Base-by-base conservation (phyloP, 1,284 basidiomycete genomes). In the Xerocomus minutiporus region DNA sequence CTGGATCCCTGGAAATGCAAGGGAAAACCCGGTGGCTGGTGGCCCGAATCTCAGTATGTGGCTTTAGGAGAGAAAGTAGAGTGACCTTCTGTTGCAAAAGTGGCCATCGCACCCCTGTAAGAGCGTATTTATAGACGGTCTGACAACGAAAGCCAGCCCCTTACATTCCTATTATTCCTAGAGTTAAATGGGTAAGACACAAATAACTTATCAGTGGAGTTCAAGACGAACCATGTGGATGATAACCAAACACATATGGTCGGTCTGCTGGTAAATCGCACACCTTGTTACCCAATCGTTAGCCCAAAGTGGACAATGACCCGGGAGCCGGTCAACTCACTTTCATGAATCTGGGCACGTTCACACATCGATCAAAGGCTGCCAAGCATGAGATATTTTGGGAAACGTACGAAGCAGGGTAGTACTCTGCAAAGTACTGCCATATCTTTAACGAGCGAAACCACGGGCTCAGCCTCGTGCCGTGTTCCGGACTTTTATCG, bases 201-300 rank as follows among this genome's bases (percentile, higher is more conserved):
- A 6, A 5, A 15, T 5, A 7, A 38, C 11, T 4, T 29, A 51
- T 35, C 26, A 20, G 11, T 17, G 20, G 15, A 23, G 25, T 29
- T 32, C 7, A 20, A 41, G 45, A 68, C 82, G 52, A 59, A 89
- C 93, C 94, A 71, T 97, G 94, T 15, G 94, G 94, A 72, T 97
- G 94, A 71, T 97, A 97, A 15, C 93, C 97, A 73, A 99, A 99
- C 23, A 99, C 80, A 73, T 99, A 99, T 28, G 91, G 87, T 55
- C 93, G 76, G 69, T 97, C 91, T 12, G 93, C 75, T 2, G 95
- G 93, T 35, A 99, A 79, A 59, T 97, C 92, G 56, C 83, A 84
- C 73, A 91, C 89, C 89, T 65, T 91, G 56, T 13, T 17, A 44
- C 29, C 50, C n/a, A 36, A 7, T 1, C 0, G 17, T 50, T 4